These are phyloP conservation scores for Phaseolus coccineus DNA, from an alignment of 331 rosid genomes.

Conservation along the genomic window DNA sequence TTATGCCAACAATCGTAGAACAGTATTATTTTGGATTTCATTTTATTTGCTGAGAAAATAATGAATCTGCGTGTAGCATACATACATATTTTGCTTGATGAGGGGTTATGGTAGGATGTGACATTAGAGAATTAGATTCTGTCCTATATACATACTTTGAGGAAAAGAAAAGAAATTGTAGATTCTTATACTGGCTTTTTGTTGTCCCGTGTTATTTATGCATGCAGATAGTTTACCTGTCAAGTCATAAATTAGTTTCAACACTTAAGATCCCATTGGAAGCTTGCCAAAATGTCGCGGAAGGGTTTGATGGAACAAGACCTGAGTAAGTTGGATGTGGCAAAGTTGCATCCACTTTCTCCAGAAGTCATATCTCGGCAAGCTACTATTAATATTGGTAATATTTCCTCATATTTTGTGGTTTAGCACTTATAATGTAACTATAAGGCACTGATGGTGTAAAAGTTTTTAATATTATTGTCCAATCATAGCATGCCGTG, in stretches of 20 bases:
- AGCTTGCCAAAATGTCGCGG: slow-evolving; percentile 72
- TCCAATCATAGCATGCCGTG: background rate
- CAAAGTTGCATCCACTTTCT: slow-evolving; percentile 85
- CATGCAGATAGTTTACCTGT: slow-evolving; percentile 24
- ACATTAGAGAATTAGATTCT: background rate
- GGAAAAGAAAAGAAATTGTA: background rate
- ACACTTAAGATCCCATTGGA: slow-evolving; percentile 16
- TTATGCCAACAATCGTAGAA: background rate
- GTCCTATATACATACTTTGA: background rate
- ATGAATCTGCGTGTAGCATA: background rate
- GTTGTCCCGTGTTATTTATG: slow-evolving; percentile 1
- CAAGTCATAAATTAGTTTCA: slow-evolving; percentile 11
- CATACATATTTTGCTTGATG: slow-evolving; percentile 1
- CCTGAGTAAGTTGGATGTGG: slow-evolving; percentile 88
- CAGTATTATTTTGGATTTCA: background rate
- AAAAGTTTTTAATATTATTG: background rate
- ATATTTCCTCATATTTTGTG: slow-evolving; percentile 19
- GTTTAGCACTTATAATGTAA: background rate
- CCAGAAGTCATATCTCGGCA: slow-evolving; percentile 98
- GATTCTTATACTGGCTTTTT: slow-evolving; percentile 2
- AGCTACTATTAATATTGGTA: slow-evolving; percentile 96
- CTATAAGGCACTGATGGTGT: background rate
- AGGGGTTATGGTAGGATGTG: background rate
- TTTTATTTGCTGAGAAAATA: background rate
- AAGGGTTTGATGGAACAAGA: slow-evolving; percentile 98